Base-by-base conservation (phyloP, 176 grass and related monocot genomes). In the Tillandsia leiboldiana region DNA sequence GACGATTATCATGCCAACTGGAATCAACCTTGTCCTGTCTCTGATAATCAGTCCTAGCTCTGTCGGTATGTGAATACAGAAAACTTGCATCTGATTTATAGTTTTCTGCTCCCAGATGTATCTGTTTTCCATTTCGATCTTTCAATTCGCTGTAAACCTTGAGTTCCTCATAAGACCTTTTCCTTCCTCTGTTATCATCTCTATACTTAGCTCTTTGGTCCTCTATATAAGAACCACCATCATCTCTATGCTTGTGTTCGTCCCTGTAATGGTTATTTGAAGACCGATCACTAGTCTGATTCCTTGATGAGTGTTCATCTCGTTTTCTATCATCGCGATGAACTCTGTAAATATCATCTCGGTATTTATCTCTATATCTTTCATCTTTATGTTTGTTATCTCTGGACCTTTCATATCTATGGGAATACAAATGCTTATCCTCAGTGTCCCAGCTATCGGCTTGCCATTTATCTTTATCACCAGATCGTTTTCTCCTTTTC, bases 141-240 rank as follows among this genome's bases (percentile, higher is more conserved):
- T 73, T 74, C 10, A 80, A 22, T 27, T 80, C 69, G 49, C 24
- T 61, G 69, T 69, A 47, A 51, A 63, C 26, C 4, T 74, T 29
- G 10, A 59, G 68, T 62, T 87, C 84, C 68, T 88, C 69, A 63
- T 63, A 77, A n/a, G 47, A 48, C 48, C 56, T 77, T 66, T 77
- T 88, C 68, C 70, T 84, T 49, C 72, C 76, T 76, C 78, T 84
- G 26, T 14, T 66, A 51, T 81, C 73, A 73, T 81, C 68, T 62
- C 78, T 88, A 58, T 73, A 63, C 54, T 74, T 88, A 20, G 23
- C 65, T 51, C 52, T 80, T 58, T 28, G 23, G 42, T 27, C 47
- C 56, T 65, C 80, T 63, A 61, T 17, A 73, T 71, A 72, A 20
- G 49, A 65, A 51, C 57, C 53, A 20, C 54, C 64, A 52, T 70